Base-by-base conservation (phyloP, 2,329 filamentous ascomycete genomes). In the Exophiala xenobiotica region DNA sequence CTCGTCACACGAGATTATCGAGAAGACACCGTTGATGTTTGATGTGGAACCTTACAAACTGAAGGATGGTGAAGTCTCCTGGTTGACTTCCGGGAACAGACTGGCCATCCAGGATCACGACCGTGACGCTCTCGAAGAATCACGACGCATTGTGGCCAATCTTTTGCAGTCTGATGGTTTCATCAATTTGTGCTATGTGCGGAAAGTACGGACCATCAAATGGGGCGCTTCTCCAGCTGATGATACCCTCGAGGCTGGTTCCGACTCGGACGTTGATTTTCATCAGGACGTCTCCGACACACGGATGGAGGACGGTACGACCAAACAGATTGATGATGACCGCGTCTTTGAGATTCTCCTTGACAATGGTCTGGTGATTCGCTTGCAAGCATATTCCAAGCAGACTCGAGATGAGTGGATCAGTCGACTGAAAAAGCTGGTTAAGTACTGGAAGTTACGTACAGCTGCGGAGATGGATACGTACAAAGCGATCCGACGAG, bases 351-450 rank as follows among this genome's bases (percentile, higher is more conserved):
- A 86, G 64, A 68, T 87, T 19, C 69, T 79, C 7, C 71, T 87
- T 58, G 74, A 77, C 41, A 86, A 86, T 63, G 78, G 78, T 0
- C 73, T 86, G 6, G 71, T 84, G 33, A 73, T 86, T 33, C 79
- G 80, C 9, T 70, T 87, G 6, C 80, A 81, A 64, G 75, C 79
- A 51, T 84, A 79, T 63, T 77, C 82, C 63, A 71, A 73, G 48
- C 63, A 67, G 12, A 81, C 82, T 3, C 78, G 80, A 43, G 74
- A 80, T 55, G 78, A 84, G 63, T 87, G 83, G 83, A 77, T 84
- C 50, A 73, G 72, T 24, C 75, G 82, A 22, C 70, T 87, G 2
- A 73, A 73, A 12, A 71, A 74, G 5, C 67, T 87, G 8, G 73
- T 78, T 24, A 77, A 73, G 39, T 87, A 86, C 67, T 87, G 83